These are phyloP conservation scores for Salix purpurea DNA, from an alignment of 345 rosid genomes.

Conservation along the genomic window DNA sequence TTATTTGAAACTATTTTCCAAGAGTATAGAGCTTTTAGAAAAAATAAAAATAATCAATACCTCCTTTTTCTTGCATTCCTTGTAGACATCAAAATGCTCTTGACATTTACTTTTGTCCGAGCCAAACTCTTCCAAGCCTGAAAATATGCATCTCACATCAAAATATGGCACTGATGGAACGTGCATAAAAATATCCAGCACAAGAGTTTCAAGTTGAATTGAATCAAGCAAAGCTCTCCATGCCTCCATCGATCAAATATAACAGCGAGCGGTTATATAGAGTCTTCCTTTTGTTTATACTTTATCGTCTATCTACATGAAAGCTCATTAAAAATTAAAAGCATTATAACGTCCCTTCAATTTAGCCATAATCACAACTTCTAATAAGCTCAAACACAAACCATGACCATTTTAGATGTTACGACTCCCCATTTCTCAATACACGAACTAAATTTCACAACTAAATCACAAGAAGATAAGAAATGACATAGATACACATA, in stretches of 20 bases:
- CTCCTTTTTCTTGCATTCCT: constrained; percentile 98
- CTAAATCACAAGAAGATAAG: not conserved
- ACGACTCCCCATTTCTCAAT: not conserved
- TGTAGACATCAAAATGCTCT: constrained; percentile 83
- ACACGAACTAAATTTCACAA: not conserved
- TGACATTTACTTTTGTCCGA: constrained; percentile 91
- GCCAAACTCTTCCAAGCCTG: constrained; percentile 85
- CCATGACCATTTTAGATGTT: not conserved
- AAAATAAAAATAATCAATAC: constrained; percentile 21
- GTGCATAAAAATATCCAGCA: not conserved
- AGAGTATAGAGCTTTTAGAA: not conserved
- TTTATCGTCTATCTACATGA: not conserved
- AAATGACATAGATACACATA: not conserved
- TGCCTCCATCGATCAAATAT: not conserved
- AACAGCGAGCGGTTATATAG: not conserved
- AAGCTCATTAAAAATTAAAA: not conserved
- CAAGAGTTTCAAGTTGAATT: not conserved
- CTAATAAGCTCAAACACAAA: not conserved
- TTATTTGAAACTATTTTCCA: not conserved
- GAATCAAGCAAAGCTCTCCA: not conserved
- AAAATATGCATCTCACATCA: not conserved
- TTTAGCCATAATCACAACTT: not conserved
- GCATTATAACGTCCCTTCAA: not conserved
- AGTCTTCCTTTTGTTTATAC: not conserved
- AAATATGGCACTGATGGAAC: not conserved